These are phyloP conservation scores for Chrysochromulina parva DNA, from an alignment of 78 protist genomes.

Conservation along the genomic window DNA sequence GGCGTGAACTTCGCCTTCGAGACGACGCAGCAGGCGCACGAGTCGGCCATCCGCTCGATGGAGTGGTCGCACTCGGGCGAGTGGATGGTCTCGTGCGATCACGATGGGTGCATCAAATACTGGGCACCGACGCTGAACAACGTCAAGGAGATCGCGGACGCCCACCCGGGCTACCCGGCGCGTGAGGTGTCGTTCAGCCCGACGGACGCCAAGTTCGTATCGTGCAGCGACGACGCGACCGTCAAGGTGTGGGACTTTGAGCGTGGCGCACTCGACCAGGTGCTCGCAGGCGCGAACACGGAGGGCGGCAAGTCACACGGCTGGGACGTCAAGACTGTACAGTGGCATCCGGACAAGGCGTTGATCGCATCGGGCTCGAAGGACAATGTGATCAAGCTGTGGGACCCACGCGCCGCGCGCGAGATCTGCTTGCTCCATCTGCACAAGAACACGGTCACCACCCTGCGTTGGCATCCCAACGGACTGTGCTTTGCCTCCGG, in stretches of 20 bases:
- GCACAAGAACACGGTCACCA: conserved; percentile 70
- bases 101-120: conserved; percentile 81
- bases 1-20: conserved; percentile 87
- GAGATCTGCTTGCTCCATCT: conserved; percentile 65
- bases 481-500: conserved; percentile 80
- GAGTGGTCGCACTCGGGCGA: conserved; percentile 75
- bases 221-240: conserved; percentile 83
- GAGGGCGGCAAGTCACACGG: conserved; percentile 67
- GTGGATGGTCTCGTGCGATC: conserved; percentile 89
- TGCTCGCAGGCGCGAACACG: conserved; percentile 46
- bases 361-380: conserved; percentile 83
- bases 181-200: conserved; percentile 56
- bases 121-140: conserved; percentile 92
- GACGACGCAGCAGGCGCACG: conserved; percentile 83
- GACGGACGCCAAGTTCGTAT: conserved; percentile 79
- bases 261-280: neutral
- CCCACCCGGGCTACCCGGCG: conserved; percentile 55
- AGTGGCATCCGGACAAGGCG: conserved; percentile 88
- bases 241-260: conserved; percentile 84
- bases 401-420: conserved; percentile 84
- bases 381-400: conserved; percentile 78
- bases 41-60: conserved; percentile 76
- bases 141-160: conserved; percentile 69
- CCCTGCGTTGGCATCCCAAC: conserved; percentile 72
- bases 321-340: conserved; percentile 76